Evolutionary conservation across 805 yeast genomes (phyloP).

Genomic region (Candida verbasci): DNA sequence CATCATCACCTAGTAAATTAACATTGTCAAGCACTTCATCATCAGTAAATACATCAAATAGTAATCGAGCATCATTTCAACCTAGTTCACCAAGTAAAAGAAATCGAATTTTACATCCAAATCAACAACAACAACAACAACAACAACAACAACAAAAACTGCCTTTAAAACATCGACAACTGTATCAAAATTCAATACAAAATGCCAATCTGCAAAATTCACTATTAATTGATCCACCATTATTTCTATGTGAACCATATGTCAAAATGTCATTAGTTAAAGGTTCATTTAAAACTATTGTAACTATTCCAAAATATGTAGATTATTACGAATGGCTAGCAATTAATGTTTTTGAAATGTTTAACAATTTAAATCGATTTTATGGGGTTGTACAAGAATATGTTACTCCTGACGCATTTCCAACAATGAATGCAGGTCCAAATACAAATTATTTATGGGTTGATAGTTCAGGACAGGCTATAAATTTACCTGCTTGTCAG

Average conservation of each 20-base stretch:
- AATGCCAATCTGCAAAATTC: conserved; percentile 4
- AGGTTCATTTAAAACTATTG: conserved; percentile 94
- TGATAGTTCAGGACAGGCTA: conserved; percentile 69
- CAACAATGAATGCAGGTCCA: conserved; percentile 96
- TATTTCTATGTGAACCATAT: conserved; percentile 88
- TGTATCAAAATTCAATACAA: conserved; percentile 12
- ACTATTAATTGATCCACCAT: conserved; percentile 25
- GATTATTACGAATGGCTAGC: conserved; percentile 96
- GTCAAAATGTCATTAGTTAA: conserved; percentile 92
- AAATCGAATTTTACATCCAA: conserved; percentile 9
- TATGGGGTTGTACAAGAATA: conserved; percentile 89
- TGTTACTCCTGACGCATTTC: conserved; percentile 83
- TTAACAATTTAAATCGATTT: conserved; percentile 79
- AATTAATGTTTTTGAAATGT: conserved; percentile 83
- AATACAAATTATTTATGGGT: conserved; percentile 89
- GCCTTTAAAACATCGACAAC: conserved; percentile 11
- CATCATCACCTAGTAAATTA: conserved; percentile 35
- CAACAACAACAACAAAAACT: conserved; percentile 8
- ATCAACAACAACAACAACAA: conserved; percentile 6
- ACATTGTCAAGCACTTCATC: conserved; percentile 11
- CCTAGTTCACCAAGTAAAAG: conserved; percentile 9
- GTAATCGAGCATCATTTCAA: conserved; percentile 5
- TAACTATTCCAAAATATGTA: conserved; percentile 90
- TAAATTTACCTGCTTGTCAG: conserved; percentile 85
- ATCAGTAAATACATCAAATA: conserved; percentile 14